phyloP scores from a whole-genome alignment of 1,284 basidiomycete genomes.

The Stygiomarasmius scandens region DNA sequence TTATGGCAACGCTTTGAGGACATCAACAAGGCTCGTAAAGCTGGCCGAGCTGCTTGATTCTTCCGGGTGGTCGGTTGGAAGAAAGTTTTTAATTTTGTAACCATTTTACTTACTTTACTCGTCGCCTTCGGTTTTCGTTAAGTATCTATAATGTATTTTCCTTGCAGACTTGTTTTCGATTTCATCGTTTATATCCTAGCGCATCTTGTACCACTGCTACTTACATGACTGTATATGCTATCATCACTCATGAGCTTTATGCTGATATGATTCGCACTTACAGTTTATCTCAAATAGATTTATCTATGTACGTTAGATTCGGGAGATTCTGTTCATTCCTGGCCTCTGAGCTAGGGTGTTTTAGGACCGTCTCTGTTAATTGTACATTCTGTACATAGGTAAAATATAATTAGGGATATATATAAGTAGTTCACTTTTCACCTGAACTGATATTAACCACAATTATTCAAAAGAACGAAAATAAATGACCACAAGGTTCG shows the following conservation, averaged over 20 bases:
- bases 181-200: not conserved
- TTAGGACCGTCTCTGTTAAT: too few species aligned
- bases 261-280: too few species aligned
- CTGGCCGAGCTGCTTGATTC: not conserved
- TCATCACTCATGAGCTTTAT: not conserved
- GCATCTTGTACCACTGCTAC: not conserved
- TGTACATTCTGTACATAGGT: too few species aligned
- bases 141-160: not conserved
- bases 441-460: too few species aligned
- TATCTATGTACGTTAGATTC: too few species aligned
- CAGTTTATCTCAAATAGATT: too few species aligned
- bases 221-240: not conserved
- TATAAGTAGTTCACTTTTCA: too few species aligned
- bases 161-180: not conserved
- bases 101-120: not conserved
- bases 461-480: too few species aligned
- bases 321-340: too few species aligned
- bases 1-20: conserved; percentile 77
- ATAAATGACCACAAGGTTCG: too few species aligned
- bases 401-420: too few species aligned
- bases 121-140: not conserved
- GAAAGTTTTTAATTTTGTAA: not conserved
- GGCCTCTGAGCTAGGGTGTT: too few species aligned
- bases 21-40: conserved; percentile 28
- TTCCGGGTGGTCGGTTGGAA: not conserved